These are phyloP conservation scores for Didymella lethalis DNA, from an alignment of 2,329 filamentous ascomycete species.

Conservation along the genomic window DNA sequence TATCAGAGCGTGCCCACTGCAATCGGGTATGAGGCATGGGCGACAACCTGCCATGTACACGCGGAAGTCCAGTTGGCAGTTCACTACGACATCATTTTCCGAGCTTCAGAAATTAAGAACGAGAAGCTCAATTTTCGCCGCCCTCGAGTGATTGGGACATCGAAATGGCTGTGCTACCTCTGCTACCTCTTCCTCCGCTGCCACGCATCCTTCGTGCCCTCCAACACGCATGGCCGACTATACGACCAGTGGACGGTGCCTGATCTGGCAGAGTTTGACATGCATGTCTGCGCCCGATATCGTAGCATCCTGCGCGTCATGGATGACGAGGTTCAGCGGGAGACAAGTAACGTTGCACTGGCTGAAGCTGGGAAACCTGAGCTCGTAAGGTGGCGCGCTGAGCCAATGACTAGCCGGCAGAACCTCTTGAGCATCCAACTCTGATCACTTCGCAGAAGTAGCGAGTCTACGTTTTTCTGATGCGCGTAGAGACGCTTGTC, in stretches of 20 bases:
- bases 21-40: constrained; percentile 18
- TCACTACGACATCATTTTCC: constrained; percentile 4
- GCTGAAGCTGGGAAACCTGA: neutral
- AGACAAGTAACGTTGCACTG: neutral
- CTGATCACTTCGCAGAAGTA: neutral
- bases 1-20: constrained; percentile 15
- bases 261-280: constrained; percentile 5
- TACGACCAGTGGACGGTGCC: constrained; percentile 21
- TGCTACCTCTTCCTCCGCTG: constrained; percentile 16
- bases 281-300: constrained; percentile 1
- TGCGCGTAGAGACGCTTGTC: neutral
- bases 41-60: constrained; percentile 18
- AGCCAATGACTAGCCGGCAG: constrained; percentile 21
- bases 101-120: neutral
- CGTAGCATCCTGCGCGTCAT: constrained; percentile 6
- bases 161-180: constrained; percentile 19
- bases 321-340: constrained; percentile 5
- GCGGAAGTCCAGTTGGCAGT: constrained; percentile 18
- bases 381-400: constrained; percentile 15
- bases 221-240: constrained; percentile 18
- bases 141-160: constrained; percentile 17
- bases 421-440: neutral
- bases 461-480: neutral
- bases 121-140: neutral
- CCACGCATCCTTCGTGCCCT: constrained; percentile 9